These are phyloP conservation scores for Cercis canadensis DNA, from an alignment of 306 rosid genomes.

Conservation along the genomic window DNA sequence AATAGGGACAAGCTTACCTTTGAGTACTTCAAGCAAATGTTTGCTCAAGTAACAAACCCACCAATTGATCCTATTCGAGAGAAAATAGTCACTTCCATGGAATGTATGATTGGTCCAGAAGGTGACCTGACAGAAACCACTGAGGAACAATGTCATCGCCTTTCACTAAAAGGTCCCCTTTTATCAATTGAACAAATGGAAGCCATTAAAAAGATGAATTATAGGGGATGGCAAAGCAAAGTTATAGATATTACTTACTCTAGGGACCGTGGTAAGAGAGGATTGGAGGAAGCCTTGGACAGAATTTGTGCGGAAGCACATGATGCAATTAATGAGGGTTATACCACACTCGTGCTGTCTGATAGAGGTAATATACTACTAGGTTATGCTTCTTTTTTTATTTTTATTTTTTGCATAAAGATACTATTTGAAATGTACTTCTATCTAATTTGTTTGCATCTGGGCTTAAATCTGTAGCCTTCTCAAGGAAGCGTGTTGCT, in stretches of 20 bases:
- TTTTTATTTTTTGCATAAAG: conserved; percentile 23
- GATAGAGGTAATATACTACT: conserved; percentile 79
- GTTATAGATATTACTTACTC: conserved; percentile 90
- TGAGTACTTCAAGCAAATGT: conserved; percentile 98
- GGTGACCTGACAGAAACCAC: conserved; percentile 94
- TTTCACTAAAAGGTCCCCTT: conserved; percentile 89
- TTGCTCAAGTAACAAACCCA: conserved; percentile 99
- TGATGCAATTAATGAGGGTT: conserved; percentile 83
- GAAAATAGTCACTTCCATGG: conserved; percentile 95
- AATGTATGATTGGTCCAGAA: conserved; percentile 98
- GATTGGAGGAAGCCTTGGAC: conserved; percentile 86
- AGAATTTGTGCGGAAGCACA: conserved; percentile 85
- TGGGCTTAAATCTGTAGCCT: conserved; percentile 57
- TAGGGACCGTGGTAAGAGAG: conserved; percentile 73
- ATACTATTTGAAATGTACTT: conserved; percentile 1
- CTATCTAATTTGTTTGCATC: conserved; percentile 21
- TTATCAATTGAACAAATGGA: conserved; percentile 78
- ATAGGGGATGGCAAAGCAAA: conserved; percentile 90
- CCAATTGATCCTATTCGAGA: conserved; percentile 98
- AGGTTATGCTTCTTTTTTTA: neutral
- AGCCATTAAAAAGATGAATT: conserved; percentile 84
- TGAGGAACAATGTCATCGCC: conserved; percentile 92
- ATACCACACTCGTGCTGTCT: conserved; percentile 84
- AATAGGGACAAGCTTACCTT: conserved; percentile 87
- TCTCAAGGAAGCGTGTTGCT: conserved; percentile 79